Conservation (phyloP, 2,329 filamentous ascomycete genomes). For the Penicillium sp. region DNA sequence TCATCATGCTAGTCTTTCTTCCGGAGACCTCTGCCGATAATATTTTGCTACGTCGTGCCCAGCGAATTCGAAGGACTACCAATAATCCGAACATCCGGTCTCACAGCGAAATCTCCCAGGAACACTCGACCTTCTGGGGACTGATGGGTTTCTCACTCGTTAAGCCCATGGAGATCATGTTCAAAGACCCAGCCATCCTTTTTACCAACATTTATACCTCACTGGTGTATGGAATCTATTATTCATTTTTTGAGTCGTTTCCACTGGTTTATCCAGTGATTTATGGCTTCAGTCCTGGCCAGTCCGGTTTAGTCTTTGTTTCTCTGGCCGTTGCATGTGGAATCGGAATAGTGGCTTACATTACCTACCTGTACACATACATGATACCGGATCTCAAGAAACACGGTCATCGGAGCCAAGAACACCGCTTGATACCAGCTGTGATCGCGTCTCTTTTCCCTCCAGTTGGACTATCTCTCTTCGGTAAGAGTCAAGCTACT, state of each 20-base stretch:
- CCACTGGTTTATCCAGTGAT: background rate
- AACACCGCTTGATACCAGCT: background rate
- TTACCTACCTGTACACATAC: background rate
- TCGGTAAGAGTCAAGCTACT: background rate
- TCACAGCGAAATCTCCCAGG: constrained; percentile 37
- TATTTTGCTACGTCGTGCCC: constrained; percentile 44
- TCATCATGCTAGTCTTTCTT: constrained; percentile 41
- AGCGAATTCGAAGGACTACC: constrained; percentile 41
- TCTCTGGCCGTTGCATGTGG: background rate
- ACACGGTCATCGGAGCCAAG: background rate
- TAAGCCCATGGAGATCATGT: constrained; percentile 1
- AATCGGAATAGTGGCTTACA: background rate
- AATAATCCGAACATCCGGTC: constrained; percentile 40
- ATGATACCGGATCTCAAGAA: background rate
- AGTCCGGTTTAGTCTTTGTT: background rate
- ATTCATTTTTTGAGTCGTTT: constrained; percentile 5
- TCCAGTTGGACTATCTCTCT: background rate
- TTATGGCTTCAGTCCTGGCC: background rate
- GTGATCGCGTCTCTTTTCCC: background rate
- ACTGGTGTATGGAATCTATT: constrained; percentile 4
- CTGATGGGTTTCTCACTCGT: constrained; percentile 34
- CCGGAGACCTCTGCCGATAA: constrained; percentile 44
- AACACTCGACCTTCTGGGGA: constrained; percentile 33
- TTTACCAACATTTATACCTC: constrained; percentile 3
- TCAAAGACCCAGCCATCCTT: background rate